A percentile compares a stretch with the other conserved stretches of the same genome.
phyloP scores from a whole-genome alignment of 2,329 filamentous ascomycete species.

The Raffaelea arxii region DNA sequence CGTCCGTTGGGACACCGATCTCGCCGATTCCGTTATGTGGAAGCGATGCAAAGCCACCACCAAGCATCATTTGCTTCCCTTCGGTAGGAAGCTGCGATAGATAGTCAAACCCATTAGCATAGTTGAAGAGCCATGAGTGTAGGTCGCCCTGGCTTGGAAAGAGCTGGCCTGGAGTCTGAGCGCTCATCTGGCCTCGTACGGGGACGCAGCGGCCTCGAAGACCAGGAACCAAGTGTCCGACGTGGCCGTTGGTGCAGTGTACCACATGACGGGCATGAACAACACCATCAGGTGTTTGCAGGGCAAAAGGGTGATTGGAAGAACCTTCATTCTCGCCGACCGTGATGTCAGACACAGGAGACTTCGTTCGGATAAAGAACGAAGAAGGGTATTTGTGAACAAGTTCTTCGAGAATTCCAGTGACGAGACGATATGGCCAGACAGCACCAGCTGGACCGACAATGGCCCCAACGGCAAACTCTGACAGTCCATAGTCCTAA shows the following conservation, averaged over 20 bases:
- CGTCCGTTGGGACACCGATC: neutral
- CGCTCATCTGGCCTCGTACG: conserved; percentile 39
- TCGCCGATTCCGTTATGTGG: neutral
- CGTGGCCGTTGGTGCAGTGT: conserved; percentile 45
- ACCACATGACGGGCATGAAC: conserved; percentile 33
- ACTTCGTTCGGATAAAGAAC: conserved; percentile 28
- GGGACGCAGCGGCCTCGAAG: conserved; percentile 40
- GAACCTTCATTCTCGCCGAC: neutral
- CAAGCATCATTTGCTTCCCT: neutral
- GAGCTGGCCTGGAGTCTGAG: conserved; percentile 23
- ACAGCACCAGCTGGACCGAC: conserved; percentile 21
- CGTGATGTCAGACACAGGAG: conserved; percentile 25
- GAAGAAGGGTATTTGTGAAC: neutral
- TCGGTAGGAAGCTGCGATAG: neutral
- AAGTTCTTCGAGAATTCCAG: conserved; percentile 30
- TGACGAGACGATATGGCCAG: conserved; percentile 27
- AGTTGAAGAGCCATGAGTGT: neutral
- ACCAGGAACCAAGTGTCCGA: conserved; percentile 29
- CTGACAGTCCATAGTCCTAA: neutral
- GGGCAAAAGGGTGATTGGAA: too few relatives aligned
- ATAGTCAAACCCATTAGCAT: neutral
- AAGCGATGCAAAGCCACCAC: neutral
- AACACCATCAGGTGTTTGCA: conserved; percentile 31
- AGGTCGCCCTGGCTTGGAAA: conserved; percentile 19
- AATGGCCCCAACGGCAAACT: neutral